These are phyloP conservation scores for Hura crepitans DNA, from an alignment of 441 rosid species.

Conservation along the genomic window DNA sequence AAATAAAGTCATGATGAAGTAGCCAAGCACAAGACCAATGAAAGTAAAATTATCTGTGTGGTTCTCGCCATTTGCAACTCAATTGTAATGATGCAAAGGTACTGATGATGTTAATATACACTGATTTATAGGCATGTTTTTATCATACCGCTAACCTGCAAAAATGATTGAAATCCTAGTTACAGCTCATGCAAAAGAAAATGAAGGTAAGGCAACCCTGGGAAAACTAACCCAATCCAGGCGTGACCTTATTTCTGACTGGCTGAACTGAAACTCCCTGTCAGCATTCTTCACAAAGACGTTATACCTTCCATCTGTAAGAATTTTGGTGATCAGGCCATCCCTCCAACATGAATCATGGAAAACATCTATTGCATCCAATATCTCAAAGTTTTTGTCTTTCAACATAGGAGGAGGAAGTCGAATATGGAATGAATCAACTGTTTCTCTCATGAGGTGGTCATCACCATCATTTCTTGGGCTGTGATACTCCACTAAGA, in stretches of 20 bases:
- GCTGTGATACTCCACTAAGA: constrained; percentile 32
- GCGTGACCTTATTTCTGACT: constrained; percentile 42
- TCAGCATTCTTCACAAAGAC: constrained; percentile 32
- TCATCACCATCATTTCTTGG: constrained; percentile 24
- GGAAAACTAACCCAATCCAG: constrained; percentile 40
- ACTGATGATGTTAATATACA: neutral
- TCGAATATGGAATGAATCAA: constrained; percentile 38
- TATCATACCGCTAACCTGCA: neutral
- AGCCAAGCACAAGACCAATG: neutral
- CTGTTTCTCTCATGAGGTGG: constrained; percentile 16
- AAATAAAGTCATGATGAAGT: too few species aligned
- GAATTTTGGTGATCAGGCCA: constrained; percentile 36
- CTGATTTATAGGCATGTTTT: neutral
- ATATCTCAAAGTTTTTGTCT: constrained; percentile 31
- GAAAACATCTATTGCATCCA: constrained; percentile 44
- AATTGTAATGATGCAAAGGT: neutral
- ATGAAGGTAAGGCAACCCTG: constrained; percentile 24
- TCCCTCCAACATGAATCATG: constrained; percentile 36
- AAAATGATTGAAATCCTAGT: too few species aligned
- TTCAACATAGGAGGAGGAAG: constrained; percentile 38
- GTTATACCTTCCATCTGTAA: constrained; percentile 28
- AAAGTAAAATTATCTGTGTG: neutral
- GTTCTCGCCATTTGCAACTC: neutral
- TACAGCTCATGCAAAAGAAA: neutral
- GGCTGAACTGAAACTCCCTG: constrained; percentile 28